Evolutionary conservation across 345 rosid genomes (phyloP).

Genomic region (Xanthoceras sorbifolium): DNA sequence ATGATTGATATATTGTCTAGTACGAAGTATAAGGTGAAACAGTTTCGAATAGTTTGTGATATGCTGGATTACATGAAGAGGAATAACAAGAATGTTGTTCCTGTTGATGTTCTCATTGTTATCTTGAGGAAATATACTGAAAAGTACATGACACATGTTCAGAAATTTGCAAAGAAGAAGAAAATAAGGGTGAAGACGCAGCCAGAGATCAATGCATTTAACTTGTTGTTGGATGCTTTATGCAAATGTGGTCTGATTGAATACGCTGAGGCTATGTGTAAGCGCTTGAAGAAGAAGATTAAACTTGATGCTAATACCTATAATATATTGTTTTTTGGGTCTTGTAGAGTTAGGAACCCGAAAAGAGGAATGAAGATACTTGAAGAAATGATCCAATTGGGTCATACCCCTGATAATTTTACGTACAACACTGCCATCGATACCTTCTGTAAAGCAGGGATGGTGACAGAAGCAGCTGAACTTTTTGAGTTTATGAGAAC

Average conservation of each 20-base stretch:
- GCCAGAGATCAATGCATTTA: slow-evolving; percentile 83
- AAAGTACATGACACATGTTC: slow-evolving; percentile 78
- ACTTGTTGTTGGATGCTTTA: slow-evolving; percentile 77
- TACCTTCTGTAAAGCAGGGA: slow-evolving; percentile 77
- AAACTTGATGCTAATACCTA: slow-evolving; percentile 69
- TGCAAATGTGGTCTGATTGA: slow-evolving; percentile 81
- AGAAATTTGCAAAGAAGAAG: slow-evolving; percentile 87
- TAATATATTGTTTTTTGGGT: slow-evolving; percentile 84
- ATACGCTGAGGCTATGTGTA: slow-evolving; percentile 64
- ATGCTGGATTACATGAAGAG: slow-evolving; percentile 89
- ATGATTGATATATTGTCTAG: slow-evolving; percentile 86
- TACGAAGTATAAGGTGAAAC: slow-evolving; percentile 77
- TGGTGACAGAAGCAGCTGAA: slow-evolving; percentile 75
- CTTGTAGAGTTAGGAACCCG: slow-evolving; percentile 87
- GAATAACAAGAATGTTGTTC: slow-evolving; percentile 49
- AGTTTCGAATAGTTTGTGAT: slow-evolving; percentile 75
- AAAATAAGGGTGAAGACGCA: slow-evolving; percentile 84
- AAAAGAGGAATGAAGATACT: slow-evolving; percentile 64
- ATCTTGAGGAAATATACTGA: slow-evolving; percentile 70
- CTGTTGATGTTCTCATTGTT: slow-evolving; percentile 53
- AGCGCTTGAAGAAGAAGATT: slow-evolving; percentile 54
- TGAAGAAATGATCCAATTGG: slow-evolving; percentile 83
- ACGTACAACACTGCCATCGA: slow-evolving; percentile 85
- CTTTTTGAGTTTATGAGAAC: slow-evolving; percentile 85
- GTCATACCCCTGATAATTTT: slow-evolving; percentile 76